Percentiles rank a stretch among this genome's conserved stretches.
Evolutionary conservation across 768 basidiomycete genomes (phyloP).

Genomic region (Leccinum disarticulatum): DNA sequence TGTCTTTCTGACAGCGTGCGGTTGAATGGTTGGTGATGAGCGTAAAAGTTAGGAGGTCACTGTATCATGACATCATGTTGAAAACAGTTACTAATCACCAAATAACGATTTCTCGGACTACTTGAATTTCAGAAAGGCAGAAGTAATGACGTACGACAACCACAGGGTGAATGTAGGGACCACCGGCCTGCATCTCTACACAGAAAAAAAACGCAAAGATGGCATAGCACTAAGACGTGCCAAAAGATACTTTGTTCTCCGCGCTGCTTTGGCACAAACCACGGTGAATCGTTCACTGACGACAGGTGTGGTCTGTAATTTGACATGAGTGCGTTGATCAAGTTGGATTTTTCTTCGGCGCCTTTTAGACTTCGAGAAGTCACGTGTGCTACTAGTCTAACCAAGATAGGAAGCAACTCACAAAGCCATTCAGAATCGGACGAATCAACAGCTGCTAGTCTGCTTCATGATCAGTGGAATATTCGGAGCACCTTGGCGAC

Average conservation of each 20-base stretch:
- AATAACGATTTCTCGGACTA: background rate
- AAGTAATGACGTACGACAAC: background rate
- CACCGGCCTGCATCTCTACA: conserved; percentile 32
- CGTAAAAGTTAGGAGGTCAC: background rate
- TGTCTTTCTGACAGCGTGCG: conserved; percentile 6
- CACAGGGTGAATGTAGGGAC: conserved; percentile 23
- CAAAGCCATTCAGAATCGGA: no score
- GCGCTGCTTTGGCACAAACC: conserved; percentile 39
- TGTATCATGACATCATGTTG: conserved; percentile 15
- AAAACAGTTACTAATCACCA: background rate
- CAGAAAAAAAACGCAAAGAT: conserved; percentile 19
- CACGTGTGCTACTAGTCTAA: background rate
- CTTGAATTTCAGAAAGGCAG: background rate
- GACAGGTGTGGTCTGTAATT: conserved; percentile 30
- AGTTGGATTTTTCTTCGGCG: background rate
- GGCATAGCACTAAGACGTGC: conserved; percentile 32
- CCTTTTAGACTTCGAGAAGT: background rate
- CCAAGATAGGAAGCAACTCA: no score
- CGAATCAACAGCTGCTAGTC: no score
- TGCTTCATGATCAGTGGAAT: background rate
- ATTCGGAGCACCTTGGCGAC: background rate
- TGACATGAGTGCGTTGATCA: conserved; percentile 34
- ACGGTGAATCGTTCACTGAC: conserved; percentile 9
- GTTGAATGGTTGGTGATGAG: background rate
- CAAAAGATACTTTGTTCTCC: conserved; percentile 24